phyloP scores from a whole-genome alignment of 129 eudicot species.

The Artemisia tridentata region DNA sequence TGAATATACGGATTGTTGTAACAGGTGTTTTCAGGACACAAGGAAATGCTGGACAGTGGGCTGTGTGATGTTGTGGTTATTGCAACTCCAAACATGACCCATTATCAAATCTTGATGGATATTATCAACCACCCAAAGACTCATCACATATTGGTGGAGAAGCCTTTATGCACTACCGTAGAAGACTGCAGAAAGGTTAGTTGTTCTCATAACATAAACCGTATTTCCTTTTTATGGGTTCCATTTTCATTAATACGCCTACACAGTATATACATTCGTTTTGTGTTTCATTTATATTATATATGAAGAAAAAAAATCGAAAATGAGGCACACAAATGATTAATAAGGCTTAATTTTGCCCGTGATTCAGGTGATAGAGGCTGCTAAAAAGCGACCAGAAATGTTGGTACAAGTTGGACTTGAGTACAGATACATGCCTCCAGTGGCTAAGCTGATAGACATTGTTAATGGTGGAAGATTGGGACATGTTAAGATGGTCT shows the following conservation, averaged over 20 bases:
- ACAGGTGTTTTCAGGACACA: slow-evolving; percentile 84
- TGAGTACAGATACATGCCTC: slow-evolving; percentile 99
- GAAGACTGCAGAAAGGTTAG: slow-evolving; percentile 74
- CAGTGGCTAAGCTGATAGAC: slow-evolving; percentile 89
- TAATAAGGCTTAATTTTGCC: slow-evolving; percentile 10
- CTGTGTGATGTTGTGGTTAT: slow-evolving; percentile 84
- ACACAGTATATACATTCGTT: too few species aligned
- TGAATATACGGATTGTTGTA: neutral
- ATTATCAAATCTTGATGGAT: slow-evolving; percentile 85
- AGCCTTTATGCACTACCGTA: slow-evolving; percentile 93
- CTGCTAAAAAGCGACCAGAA: slow-evolving; percentile 85
- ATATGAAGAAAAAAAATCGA: neutral
- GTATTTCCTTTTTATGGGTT: too few species aligned
- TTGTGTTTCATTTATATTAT: neutral
- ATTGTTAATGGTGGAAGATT: slow-evolving; percentile 71
- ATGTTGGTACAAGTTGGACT: slow-evolving; percentile 91
- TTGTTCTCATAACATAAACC: neutral
- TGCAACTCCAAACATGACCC: slow-evolving; percentile 97
- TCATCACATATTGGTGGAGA: slow-evolving; percentile 92
- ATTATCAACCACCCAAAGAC: slow-evolving; percentile 74
- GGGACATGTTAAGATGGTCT: slow-evolving; percentile 88
- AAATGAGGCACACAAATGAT: neutral
- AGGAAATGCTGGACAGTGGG: slow-evolving; percentile 77
- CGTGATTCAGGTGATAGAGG: slow-evolving; percentile 64
- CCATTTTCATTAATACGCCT: too few species aligned